Percentiles rank a stretch among this genome's conserved stretches.
Conservation (phyloP, 179 eudicot species). For the Camellia oleifera region DNA sequence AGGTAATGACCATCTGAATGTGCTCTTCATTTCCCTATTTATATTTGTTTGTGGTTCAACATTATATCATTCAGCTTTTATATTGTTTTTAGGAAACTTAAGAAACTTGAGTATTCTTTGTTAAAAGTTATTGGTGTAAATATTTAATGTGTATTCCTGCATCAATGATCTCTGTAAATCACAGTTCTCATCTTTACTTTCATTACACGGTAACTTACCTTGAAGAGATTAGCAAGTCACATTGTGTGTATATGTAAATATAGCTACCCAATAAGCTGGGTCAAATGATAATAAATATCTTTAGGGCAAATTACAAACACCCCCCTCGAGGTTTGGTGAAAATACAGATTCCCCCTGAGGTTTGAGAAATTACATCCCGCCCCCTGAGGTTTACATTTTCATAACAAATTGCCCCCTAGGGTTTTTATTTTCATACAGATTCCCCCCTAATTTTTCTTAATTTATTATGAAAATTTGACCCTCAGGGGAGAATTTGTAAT, state of each 20-base stretch:
- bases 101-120: background rate
- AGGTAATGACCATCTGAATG: conserved; percentile 32
- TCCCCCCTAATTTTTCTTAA: no score
- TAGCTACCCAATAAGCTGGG: background rate
- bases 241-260: background rate
- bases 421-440: no score
- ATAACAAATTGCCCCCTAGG: no score
- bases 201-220: background rate
- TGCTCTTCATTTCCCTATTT: background rate
- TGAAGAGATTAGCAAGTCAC: background rate
- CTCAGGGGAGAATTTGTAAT: no score
- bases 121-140: background rate
- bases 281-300: background rate
- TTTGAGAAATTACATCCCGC: no score
- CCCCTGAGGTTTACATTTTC: no score
- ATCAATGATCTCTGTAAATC: background rate
- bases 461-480: no score
- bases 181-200: background rate
- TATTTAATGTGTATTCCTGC: background rate
- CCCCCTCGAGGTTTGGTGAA: no score
- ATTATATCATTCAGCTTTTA: background rate
- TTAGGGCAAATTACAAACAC: no score
- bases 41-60: background rate
- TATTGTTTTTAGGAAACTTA: background rate
- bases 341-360: no score